phyloP scores from a whole-genome alignment of 169 alveolate genomes.

The Plasmodium blacklocki region DNA sequence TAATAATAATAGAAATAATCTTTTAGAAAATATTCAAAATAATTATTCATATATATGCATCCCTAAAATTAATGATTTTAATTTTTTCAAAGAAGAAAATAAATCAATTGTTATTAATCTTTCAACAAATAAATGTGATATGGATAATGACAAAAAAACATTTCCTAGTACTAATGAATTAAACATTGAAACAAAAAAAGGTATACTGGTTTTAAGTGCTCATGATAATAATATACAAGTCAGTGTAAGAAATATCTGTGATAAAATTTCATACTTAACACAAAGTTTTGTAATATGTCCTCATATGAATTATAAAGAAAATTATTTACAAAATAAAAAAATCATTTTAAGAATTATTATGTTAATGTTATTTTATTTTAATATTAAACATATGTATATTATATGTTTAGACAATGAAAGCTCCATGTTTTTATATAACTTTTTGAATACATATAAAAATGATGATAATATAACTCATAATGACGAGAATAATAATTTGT shows the following conservation, averaged over 20 bases:
- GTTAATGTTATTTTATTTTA: slow-evolving; percentile 52
- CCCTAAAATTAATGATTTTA: slow-evolving; percentile 45
- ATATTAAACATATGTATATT: slow-evolving; percentile 42
- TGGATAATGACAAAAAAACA: slow-evolving; percentile 22
- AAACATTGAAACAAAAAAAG: slow-evolving; percentile 63
- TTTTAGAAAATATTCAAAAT: background rate
- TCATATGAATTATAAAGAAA: slow-evolving; percentile 20
- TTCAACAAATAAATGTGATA: background rate
- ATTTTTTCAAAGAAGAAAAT: slow-evolving; percentile 27
- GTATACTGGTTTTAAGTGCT: slow-evolving; percentile 54
- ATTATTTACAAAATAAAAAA: background rate
- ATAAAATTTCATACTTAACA: slow-evolving; percentile 55
- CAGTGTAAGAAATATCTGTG: slow-evolving; percentile 68
- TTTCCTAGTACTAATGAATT: slow-evolving; percentile 18
- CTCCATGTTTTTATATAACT: slow-evolving; percentile 41
- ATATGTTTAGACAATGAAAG: slow-evolving; percentile 58
- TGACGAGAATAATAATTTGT: background rate
- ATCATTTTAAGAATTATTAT: slow-evolving; percentile 32
- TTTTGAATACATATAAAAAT: slow-evolving; percentile 14
- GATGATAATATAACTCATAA: slow-evolving; percentile 30
- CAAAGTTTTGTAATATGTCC: slow-evolving; percentile 66
- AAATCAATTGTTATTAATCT: slow-evolving; percentile 44
- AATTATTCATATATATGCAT: slow-evolving; percentile 34
- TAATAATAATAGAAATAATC: background rate
- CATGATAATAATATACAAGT: slow-evolving; percentile 35